Evolutionary conservation across 163 green algal species (phyloP), one percentile per base, ranked within the genome.

Genomic region (Prototheca wickerhamii): DNA sequence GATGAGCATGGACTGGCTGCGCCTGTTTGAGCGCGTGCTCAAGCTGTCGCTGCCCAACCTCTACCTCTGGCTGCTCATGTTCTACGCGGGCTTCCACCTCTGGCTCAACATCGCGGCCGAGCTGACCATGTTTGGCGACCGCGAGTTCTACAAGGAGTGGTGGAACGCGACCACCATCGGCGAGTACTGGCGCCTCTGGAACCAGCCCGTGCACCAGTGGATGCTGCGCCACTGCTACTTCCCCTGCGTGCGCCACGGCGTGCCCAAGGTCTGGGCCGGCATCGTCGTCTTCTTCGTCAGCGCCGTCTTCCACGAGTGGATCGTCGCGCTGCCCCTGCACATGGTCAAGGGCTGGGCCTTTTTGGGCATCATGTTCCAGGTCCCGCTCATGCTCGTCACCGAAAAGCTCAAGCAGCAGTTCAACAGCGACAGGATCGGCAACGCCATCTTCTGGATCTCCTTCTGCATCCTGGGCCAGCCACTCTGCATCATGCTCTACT

Each of bases 141-240:
- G 86, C 7, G 90, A 95, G 72, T 98, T 98, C 69, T 98, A 96
- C 77, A 88, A 88, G 75, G 87, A 95, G 70, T 95, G 87, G 86
- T 96, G 89, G 89, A 95, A 95, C 33, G 84, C 86, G 20, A 76
- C 64, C 30, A 89, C 76, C 0, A 33, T 81, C 35, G 74, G 71
- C 46, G 71, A 92, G 43, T 93, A 93, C 71, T 93, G 86, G 86
- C 75, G 79, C 20, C 70, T 87, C 32, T 93, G 86, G 86, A 95
- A 95, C 76, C 85, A 89, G 79, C 90, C 90, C 0, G 91, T 97
- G 43, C 91, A 97, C 84, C 89, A 89, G 65, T 97, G 89, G 88
- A 84, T 96, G 77, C 67, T 96, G 69, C 80, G 88, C 12, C 87
- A 91, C 56, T 76, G 96, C 4, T 97, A 96, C 77, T 91, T 85